Conservation (phyloP, 768 basidiomycete genomes). For the Mycena galopus region DNA sequence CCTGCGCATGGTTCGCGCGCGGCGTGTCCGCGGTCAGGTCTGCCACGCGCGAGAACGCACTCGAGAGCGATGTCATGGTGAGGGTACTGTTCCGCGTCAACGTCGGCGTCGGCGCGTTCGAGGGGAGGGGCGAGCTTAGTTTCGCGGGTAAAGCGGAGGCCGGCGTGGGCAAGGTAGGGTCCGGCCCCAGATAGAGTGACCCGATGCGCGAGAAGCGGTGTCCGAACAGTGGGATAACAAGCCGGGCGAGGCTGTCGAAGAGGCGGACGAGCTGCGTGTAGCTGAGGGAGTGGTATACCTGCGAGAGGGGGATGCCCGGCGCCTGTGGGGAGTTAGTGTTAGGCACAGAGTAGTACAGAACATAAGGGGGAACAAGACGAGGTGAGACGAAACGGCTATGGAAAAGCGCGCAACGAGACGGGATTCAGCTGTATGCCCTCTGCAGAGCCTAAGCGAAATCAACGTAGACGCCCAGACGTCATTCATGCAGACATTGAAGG, state of each 20-base stretch:
- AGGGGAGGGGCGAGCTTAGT: too few relatives aligned
- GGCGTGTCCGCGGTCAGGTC: too few relatives aligned
- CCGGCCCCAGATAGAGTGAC: conserved; percentile 74
- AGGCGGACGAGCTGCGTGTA: conserved; percentile 74
- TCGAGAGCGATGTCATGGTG: conserved; percentile 19
- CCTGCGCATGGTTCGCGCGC: conserved; percentile 41
- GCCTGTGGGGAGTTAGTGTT: conserved; percentile 62
- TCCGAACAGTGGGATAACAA: conserved; percentile 80
- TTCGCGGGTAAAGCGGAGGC: too few relatives aligned
- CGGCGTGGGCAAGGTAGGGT: conserved; percentile 53
- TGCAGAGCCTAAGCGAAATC: too few relatives aligned
- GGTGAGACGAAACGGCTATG: too few relatives aligned
- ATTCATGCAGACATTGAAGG: too few relatives aligned
- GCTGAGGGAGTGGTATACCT: conserved; percentile 78
- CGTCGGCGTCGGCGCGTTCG: conserved; percentile 59
- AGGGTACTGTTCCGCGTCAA: conserved; percentile 50
- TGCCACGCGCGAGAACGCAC: not conserved
- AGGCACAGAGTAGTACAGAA: not conserved
- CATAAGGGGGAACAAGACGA: not conserved
- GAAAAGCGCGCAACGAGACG: too few relatives aligned
- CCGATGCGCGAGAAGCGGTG: conserved; percentile 84
- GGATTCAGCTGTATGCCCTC: too few relatives aligned
- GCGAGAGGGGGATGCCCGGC: conserved; percentile 75
- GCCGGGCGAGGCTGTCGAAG: conserved; percentile 74
- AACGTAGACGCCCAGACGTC: too few relatives aligned